Base-by-base conservation (phyloP, 2,329 filamentous ascomycete species). In the Stagonosporopsis tanaceti region DNA sequence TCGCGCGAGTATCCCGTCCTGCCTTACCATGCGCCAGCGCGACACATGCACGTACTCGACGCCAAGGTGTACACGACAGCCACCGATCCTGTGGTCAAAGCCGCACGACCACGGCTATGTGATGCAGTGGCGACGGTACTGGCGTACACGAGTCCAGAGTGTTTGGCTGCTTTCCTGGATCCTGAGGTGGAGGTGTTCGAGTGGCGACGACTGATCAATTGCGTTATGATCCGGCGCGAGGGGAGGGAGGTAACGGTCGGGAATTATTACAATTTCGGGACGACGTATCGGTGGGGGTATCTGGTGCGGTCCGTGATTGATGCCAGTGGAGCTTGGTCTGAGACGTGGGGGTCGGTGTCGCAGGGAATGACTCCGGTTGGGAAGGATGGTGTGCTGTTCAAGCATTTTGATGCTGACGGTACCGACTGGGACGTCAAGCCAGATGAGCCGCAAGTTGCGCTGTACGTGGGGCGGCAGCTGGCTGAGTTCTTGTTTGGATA, bases 111-210 rank as follows among this genome's bases (percentile, higher is more conserved):
- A 12, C 61, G 65, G 0, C 50, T 68, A 6, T 63, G 61, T 37
- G 65, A 68, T 14, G 63, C 55, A 24, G 57, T 66, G 1, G 61
- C 63, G 2, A 67, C 63, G 1, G 30, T 63, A 0, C 47, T 67
- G 12, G 55, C 57, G 9, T 50, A 57, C 11, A 59, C 63, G 4
- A 50, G 30, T 17, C 60, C 57, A 2, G 30, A 56, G 7, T 53
- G 53, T n/a, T 52, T 67, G 0, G 48, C 47, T n/a, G 61, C 57
- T 7, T 67, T 66, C 9, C 50, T 67, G 15, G 28, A 63, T 14
- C 57, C 53, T 0, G n/a, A 53, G 4, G 52, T 63, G 3, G 47
- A 59, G 11, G 40, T 60, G 3, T 65, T 68, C 32, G 65, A 66
- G 32, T 66, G 61, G 65, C 54, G 63, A 27, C 60, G 60, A 8